phyloP scores from a whole-genome alignment of 345 rosid species.

The Populus pruinosa region DNA sequence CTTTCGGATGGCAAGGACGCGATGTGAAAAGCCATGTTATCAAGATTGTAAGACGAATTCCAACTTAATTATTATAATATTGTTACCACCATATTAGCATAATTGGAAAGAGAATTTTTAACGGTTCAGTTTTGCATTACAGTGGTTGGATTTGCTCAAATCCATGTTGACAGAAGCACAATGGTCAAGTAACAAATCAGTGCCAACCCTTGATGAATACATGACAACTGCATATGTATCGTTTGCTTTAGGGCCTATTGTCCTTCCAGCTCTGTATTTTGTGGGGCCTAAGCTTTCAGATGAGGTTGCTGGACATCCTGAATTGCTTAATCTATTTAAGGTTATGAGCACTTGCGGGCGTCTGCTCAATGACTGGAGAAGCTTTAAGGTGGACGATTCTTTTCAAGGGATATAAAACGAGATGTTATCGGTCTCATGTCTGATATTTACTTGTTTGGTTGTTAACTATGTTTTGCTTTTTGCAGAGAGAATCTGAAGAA shows the following conservation, averaged over 20 bases:
- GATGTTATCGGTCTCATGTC: background rate
- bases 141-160: constrained; percentile 81
- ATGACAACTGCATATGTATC: constrained; percentile 63
- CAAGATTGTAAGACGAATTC: constrained; percentile 43
- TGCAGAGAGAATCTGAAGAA: constrained; percentile 65
- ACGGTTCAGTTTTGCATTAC: constrained; percentile 25
- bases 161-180: constrained; percentile 62
- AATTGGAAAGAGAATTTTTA: background rate
- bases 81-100: background rate
- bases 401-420: background rate
- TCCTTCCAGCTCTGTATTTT: constrained; percentile 72
- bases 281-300: constrained; percentile 65
- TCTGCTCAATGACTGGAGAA: constrained; percentile 69
- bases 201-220: constrained; percentile 65
- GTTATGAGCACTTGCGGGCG: constrained; percentile 80
- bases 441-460: background rate
- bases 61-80: background rate
- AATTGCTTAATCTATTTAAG: constrained; percentile 42
- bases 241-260: constrained; percentile 80
- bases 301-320: constrained; percentile 34
- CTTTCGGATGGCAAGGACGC: constrained; percentile 61
- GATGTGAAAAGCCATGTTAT: constrained; percentile 45
- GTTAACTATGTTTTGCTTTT: background rate
- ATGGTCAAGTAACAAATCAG: constrained; percentile 49
- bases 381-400: constrained; percentile 49